These are phyloP conservation scores for Colletotrichum siamense DNA, from an alignment of 2,329 filamentous ascomycete species.

Conservation along the genomic window DNA sequence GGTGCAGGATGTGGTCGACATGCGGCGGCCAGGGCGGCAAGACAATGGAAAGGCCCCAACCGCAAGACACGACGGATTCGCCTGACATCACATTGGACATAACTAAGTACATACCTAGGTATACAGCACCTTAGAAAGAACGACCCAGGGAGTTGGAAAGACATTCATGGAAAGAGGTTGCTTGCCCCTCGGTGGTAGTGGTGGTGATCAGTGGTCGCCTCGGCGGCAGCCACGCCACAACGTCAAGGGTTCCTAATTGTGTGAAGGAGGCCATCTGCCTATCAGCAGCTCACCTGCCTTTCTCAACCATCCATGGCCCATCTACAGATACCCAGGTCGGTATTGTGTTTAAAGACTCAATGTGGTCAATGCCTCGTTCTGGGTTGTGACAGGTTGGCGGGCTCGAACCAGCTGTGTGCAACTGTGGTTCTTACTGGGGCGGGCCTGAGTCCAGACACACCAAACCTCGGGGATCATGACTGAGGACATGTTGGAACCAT, in stretches of 20 bases:
- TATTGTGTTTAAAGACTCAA: neutral
- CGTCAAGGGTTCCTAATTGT: neutral
- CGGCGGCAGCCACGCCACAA: neutral
- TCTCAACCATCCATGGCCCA: neutral
- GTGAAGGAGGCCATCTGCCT: neutral
- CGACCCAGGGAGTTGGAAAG: neutral
- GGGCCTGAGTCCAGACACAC: neutral
- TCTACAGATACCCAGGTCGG: neutral
- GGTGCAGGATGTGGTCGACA: neutral
- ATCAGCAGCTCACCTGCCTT: neutral
- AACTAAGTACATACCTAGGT: no score
- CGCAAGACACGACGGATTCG: neutral
- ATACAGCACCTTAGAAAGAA: no score
- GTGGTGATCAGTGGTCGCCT: neutral
- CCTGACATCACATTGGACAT: neutral
- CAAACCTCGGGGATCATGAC: neutral
- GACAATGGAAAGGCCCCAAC: neutral
- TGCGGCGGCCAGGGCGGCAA: conserved; percentile 4
- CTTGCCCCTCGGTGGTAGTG: neutral
- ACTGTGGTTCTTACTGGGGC: neutral
- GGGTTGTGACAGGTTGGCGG: neutral
- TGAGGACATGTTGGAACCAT: neutral
- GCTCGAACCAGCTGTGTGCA: neutral
- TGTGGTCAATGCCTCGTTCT: neutral
- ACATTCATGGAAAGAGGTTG: neutral